These are phyloP conservation scores for Coleophoma eucalyptorum DNA, from an alignment of 2,329 filamentous ascomycete species.

Conservation along the genomic window DNA sequence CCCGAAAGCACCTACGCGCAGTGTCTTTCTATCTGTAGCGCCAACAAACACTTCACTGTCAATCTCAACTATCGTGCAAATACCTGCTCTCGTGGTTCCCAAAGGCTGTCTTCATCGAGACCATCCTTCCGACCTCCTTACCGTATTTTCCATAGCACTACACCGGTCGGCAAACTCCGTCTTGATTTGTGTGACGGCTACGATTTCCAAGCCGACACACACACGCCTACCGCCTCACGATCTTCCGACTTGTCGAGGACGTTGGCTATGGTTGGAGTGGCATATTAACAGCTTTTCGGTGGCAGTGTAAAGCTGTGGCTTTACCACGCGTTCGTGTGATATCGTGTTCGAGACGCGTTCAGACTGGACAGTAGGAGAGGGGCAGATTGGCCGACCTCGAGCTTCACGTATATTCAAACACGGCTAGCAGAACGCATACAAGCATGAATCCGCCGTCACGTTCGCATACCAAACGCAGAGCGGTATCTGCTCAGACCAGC, in stretches of 20 bases:
- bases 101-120: too few species aligned
- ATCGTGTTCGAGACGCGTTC: conserved; percentile 22
- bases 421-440: conserved; percentile 3
- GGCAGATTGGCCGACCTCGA: conserved; percentile 12
- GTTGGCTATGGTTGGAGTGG: conserved; percentile 19
- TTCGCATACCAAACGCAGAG: conserved; percentile 15
- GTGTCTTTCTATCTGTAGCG: too few species aligned
- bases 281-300: conserved; percentile 12
- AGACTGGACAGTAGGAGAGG: conserved; percentile 10
- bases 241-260: too few species aligned
- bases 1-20: too few species aligned
- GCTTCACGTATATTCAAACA: conserved; percentile 5
- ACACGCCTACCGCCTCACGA: too few species aligned
- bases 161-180: not conserved
- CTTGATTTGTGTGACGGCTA: not conserved
- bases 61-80: too few species aligned
- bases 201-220: not conserved
- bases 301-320: conserved; percentile 14
- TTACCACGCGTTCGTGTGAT: conserved; percentile 14
- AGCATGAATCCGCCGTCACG: conserved; percentile 23
- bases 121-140: too few species aligned
- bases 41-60: too few species aligned
- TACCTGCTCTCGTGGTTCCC: too few species aligned
- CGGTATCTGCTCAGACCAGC: conserved; percentile 9
- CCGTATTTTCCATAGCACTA: too few species aligned